Base-by-base conservation (phyloP, 2,329 filamentous ascomycete genomes). In the Nothopassalora personata region DNA sequence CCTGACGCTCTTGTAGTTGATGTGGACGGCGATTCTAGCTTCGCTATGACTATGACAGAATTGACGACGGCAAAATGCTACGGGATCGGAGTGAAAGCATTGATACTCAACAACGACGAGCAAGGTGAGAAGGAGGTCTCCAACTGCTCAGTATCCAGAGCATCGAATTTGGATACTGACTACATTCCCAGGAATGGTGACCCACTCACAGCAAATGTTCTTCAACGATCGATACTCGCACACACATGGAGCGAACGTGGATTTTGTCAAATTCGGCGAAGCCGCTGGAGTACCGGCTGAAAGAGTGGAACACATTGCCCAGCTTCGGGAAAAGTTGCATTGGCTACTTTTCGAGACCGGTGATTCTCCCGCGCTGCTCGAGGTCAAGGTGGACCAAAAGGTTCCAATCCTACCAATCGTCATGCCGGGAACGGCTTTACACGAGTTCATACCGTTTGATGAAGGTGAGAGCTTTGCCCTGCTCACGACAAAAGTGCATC, bases 21-120 rank as follows among this genome's bases (percentile, higher is more conserved):
- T 75, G 95, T 97, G 70, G 94, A 99, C 73, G 94, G 94, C 63
- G 94, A 97, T 74, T 93, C 93, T n/a, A 97, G 91, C 3, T 97
- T 99, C 81, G 90, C 90, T 82, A 97, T 99, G 94, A 97, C 94
- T 5, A 82, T 97, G 60, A 97, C 93, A 1, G 94, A 99, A 78
- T 86, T 99, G 48, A 97, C 93, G 1, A 92, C 92, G 45, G 85
- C 89, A 8, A 92, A 99, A 77, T 97, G 97, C 81, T 90, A 94
- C 79, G 23, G 23, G 23, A 97, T 97, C 73, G 92, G 90, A 65
- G 87, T 96, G 75, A 97, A 97, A 83, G 83, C 97, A 61, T 91
- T 97, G 68, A 81, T 97, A 28, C 77, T 99, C 57, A 97, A 97
- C 81, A 99, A 96, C 76, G 91, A 96, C 75, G 91, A 97, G 77